These are phyloP conservation scores for Viridothelium virens DNA, from an alignment of 495 filamentous ascomycete genomes.

Conservation along the genomic window DNA sequence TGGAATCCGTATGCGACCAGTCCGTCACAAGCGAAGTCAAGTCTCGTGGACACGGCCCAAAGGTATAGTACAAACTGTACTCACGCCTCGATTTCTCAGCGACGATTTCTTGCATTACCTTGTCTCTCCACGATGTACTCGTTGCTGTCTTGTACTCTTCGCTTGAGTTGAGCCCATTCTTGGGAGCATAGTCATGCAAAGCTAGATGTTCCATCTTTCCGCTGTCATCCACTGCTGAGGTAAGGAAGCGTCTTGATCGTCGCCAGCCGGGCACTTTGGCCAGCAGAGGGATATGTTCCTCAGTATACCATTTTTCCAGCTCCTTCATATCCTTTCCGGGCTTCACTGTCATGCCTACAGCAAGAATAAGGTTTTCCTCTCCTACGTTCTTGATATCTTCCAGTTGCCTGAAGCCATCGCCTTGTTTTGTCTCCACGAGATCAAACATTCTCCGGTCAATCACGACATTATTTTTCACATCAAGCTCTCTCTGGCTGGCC, in stretches of 20 bases:
- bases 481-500: slow-evolving; percentile 63
- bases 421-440: slow-evolving; percentile 47
- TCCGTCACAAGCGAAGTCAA: slow-evolving; percentile 41
- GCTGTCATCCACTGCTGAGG: slow-evolving; percentile 44
- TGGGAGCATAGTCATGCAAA: slow-evolving; percentile 61
- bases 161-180: slow-evolving; percentile 54
- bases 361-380: slow-evolving; percentile 52
- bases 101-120: slow-evolving; percentile 50
- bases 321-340: slow-evolving; percentile 45
- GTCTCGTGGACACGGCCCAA: slow-evolving; percentile 65
- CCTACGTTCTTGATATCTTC: slow-evolving; percentile 50
- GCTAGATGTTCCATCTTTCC: slow-evolving; percentile 50
- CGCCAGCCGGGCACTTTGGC: slow-evolving; percentile 69
- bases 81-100: slow-evolving; percentile 47
- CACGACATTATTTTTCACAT: slow-evolving; percentile 65
- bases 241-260: slow-evolving; percentile 57
- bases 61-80: slow-evolving; percentile 70
- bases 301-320: slow-evolving; percentile 57
- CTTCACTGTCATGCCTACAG: slow-evolving; percentile 52
- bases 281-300: slow-evolving; percentile 66
- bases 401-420: slow-evolving; percentile 46
- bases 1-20: slow-evolving; percentile 48
- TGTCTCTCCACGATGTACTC: slow-evolving; percentile 49
- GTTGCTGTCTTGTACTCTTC: slow-evolving; percentile 55
- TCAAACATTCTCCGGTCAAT: slow-evolving; percentile 62